A percentile compares a stretch with the other conserved stretches of the same genome.
Conservation (phyloP, 768 basidiomycete species). For the Trametes punicea region DNA sequence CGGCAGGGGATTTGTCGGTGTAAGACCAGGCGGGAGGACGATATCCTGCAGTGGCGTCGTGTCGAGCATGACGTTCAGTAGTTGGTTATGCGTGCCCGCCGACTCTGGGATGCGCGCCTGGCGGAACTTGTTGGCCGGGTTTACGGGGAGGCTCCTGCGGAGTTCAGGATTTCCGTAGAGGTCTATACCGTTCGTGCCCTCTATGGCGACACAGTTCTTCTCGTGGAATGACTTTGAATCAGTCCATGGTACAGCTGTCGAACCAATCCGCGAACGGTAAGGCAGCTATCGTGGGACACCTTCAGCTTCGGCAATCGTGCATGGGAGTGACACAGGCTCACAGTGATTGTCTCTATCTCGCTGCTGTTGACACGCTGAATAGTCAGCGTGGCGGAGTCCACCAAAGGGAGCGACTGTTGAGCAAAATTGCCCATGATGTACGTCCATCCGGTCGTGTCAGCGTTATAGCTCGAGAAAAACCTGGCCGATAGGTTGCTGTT, state of each 20-base stretch:
- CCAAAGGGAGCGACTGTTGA: conserved; percentile 48
- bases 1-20: conserved; percentile 37
- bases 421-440: conserved; percentile 47
- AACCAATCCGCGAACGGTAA: conserved; percentile 53
- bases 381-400: conserved; percentile 46
- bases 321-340: conserved; percentile 24
- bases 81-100: conserved; percentile 29
- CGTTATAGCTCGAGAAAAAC: conserved; percentile 36
- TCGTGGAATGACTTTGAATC: conserved; percentile 46
- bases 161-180: conserved; percentile 18
- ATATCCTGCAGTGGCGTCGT: conserved; percentile 41
- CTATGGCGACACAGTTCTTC: conserved; percentile 50
- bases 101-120: conserved; percentile 22
- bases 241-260: conserved; percentile 44
- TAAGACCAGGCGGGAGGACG: conserved; percentile 32
- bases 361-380: conserved; percentile 41
- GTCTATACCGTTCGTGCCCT: conserved; percentile 44
- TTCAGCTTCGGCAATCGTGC: conserved; percentile 25
- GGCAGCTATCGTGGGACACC: conserved; percentile 41
- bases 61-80: conserved; percentile 49
- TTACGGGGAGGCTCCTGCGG: background rate
- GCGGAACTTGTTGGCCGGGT: conserved; percentile 23
- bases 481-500: conserved; percentile 14
- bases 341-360: conserved; percentile 43
- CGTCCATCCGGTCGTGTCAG: conserved; percentile 27